Percentiles rank a stretch among this genome's conserved stretches.
Conservation (phyloP, 179 eudicot species). For the Beta lomatogona region DNA sequence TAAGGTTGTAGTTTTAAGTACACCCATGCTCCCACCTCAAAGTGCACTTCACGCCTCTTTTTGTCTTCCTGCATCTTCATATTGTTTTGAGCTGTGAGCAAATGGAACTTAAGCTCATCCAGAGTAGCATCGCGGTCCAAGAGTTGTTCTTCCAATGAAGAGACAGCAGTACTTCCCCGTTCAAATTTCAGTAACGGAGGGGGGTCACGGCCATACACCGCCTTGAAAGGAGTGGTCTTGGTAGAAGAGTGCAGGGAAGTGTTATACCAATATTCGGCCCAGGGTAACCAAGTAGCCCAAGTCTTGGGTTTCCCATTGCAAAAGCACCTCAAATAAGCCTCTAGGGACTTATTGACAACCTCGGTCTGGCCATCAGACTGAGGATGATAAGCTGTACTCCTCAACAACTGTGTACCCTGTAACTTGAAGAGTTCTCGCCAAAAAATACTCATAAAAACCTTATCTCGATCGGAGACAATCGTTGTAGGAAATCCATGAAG, state of each 20-base stretch:
- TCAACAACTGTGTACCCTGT: too few species aligned
- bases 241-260: background rate
- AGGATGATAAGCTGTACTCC: too few species aligned
- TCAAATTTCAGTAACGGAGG: background rate
- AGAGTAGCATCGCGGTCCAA: background rate
- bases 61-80: background rate
- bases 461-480: too few species aligned
- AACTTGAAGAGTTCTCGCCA: too few species aligned
- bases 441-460: too few species aligned
- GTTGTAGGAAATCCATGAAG: too few species aligned
- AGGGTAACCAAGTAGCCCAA: background rate
- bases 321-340: too few species aligned
- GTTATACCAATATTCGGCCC: background rate
- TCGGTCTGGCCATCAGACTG: too few species aligned
- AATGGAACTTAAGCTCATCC: background rate
- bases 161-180: background rate
- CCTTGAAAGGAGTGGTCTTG: background rate
- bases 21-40: background rate
- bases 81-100: background rate
- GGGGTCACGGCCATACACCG: background rate
- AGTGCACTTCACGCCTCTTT: background rate
- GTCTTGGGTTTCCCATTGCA: background rate
- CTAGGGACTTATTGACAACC: too few species aligned
- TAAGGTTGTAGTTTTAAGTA: conserved; percentile 1
- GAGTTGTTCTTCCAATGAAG: background rate